phyloP scores from a whole-genome alignment of 1,139 yeast genomes.

The Geotrichum aggregatum region DNA sequence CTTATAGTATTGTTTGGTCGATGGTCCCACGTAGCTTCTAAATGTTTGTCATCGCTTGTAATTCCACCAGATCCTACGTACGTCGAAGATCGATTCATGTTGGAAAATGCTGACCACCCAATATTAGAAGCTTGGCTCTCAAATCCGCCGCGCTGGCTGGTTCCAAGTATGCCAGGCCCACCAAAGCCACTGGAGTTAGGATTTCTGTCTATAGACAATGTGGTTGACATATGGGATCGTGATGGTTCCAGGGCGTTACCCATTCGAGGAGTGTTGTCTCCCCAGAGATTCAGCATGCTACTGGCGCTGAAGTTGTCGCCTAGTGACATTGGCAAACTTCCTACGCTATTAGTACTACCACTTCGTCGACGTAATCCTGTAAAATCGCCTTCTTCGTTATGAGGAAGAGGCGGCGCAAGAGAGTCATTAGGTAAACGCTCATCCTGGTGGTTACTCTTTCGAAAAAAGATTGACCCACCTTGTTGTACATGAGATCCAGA shows the following conservation, averaged over 20 bases:
- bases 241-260: constrained; percentile 12
- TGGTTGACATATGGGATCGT: constrained; percentile 14
- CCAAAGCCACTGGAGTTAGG: constrained; percentile 6
- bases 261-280: neutral
- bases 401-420: constrained; percentile 4
- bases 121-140: constrained; percentile 15
- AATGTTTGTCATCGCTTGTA: constrained; percentile 2
- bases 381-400: neutral
- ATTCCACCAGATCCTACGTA: neutral
- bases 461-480: constrained; percentile 11
- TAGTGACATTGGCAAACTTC: constrained; percentile 18
- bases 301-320: constrained; percentile 19
- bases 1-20: constrained; percentile 17
- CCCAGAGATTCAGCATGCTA: constrained; percentile 18
- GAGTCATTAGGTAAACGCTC: neutral
- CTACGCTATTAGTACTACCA: constrained; percentile 18
- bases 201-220: constrained; percentile 14
- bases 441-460: neutral
- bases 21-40: constrained; percentile 19
- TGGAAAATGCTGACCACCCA: constrained; percentile 15
- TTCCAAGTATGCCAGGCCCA: constrained; percentile 6
- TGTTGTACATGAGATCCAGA: constrained; percentile 6
- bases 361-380: constrained; percentile 15
- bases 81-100: constrained; percentile 5
- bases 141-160: constrained; percentile 12